Evolutionary conservation across 2,329 filamentous ascomycete genomes (phyloP).

Genomic region (Colletotrichum sansevieriae): DNA sequence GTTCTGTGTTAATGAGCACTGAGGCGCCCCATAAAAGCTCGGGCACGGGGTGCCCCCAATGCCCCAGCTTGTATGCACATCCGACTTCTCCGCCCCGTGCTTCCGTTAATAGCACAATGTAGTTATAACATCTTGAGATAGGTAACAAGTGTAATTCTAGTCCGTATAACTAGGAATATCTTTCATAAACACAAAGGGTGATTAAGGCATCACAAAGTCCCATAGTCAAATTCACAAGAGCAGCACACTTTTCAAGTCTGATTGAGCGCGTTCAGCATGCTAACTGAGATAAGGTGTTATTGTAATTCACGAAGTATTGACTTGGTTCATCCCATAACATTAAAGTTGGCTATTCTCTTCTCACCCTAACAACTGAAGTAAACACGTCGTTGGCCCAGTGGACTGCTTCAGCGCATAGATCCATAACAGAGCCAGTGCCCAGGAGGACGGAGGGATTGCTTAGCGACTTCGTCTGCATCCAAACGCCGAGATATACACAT

Average conservation of each 20-base stretch:
- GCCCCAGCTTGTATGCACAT: not conserved
- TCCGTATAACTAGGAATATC: no score
- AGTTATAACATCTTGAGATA: no score
- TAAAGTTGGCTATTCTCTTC: slow-evolving; percentile 42
- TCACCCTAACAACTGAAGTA: slow-evolving; percentile 41
- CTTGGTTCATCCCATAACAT: slow-evolving; percentile 36
- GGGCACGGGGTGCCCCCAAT: not conserved
- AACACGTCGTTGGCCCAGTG: slow-evolving; percentile 33
- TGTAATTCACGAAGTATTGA: not conserved
- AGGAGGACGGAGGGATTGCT: slow-evolving; percentile 24
- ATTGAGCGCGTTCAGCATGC: not conserved
- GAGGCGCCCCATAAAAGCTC: slow-evolving; percentile 24
- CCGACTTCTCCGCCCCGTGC: slow-evolving; percentile 25
- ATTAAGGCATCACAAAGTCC: no score
- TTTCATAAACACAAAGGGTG: no score
- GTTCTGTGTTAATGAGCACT: slow-evolving; percentile 15
- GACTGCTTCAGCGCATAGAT: slow-evolving; percentile 22
- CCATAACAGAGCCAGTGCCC: slow-evolving; percentile 25
- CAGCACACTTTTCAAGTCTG: not conserved
- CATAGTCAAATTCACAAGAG: not conserved
- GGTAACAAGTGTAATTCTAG: no score
- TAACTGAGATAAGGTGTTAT: not conserved
- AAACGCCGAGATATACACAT: slow-evolving; percentile 38
- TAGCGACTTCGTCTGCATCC: slow-evolving; percentile 37
- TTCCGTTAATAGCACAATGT: no score